Evolutionary conservation across 1,284 basidiomycete genomes (phyloP).

Genomic region (Irpex sp.): DNA sequence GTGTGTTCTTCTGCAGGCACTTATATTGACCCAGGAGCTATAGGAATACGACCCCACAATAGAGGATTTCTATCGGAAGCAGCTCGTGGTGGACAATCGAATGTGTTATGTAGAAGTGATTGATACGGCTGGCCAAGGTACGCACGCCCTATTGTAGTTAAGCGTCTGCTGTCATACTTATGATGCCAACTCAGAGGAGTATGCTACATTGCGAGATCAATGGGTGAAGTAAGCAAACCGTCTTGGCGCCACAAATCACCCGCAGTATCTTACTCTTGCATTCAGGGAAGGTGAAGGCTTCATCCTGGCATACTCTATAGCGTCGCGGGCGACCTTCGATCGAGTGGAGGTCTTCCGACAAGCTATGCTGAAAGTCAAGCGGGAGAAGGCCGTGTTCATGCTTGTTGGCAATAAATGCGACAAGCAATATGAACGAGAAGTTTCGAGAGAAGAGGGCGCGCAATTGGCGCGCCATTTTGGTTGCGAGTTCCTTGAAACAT

Average conservation of each 20-base stretch:
- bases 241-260: background rate
- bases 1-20: background rate
- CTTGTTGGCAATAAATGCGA: slow-evolving; percentile 93
- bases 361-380: slow-evolving; percentile 92
- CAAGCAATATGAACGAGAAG: slow-evolving; percentile 82
- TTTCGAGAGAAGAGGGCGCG: slow-evolving; percentile 85
- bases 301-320: slow-evolving; percentile 97
- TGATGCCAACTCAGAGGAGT: slow-evolving; percentile 68
- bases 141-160: slow-evolving; percentile 26
- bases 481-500: slow-evolving; percentile 96
- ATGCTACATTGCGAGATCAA: slow-evolving; percentile 96
- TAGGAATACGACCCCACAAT: slow-evolving; percentile 80
- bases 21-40: slow-evolving; percentile 42
- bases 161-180: slow-evolving; percentile 9
- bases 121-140: slow-evolving; percentile 93
- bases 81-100: slow-evolving; percentile 86
- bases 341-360: slow-evolving; percentile 94
- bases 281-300: slow-evolving; percentile 96
- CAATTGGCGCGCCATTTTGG: slow-evolving; percentile 84
- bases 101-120: slow-evolving; percentile 93
- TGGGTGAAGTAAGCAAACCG: slow-evolving; percentile 83
- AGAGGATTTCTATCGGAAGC: slow-evolving; percentile 93
- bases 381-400: slow-evolving; percentile 82
- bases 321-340: slow-evolving; percentile 91
- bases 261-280: slow-evolving; percentile 9